These are phyloP conservation scores for Urochloa ruziziensis DNA, from an alignment of 176 grass and related monocot species.

Conservation along the genomic window DNA sequence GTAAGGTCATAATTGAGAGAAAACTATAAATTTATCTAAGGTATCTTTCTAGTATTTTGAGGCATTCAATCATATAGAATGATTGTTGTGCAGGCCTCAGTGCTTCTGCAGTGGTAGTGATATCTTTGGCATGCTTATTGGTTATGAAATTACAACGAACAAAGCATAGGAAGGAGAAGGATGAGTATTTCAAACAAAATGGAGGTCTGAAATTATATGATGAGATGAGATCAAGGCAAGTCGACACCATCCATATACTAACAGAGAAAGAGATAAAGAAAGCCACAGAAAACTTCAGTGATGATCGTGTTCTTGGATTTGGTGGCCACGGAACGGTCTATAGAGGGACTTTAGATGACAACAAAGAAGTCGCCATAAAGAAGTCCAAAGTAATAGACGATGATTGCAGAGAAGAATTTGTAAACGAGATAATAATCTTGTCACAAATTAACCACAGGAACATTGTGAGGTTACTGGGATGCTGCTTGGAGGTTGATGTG, in stretches of 20 bases:
- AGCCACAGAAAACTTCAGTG: too few relatives aligned
- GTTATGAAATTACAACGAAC: neutral
- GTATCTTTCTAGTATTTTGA: neutral
- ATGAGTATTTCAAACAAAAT: too few relatives aligned
- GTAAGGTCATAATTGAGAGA: neutral
- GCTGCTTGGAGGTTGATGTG: slow-evolving; percentile 1
- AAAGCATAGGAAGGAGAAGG: neutral
- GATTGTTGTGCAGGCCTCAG: neutral
- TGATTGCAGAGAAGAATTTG: neutral
- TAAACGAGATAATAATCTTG: slow-evolving; percentile 5
- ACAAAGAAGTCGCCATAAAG: neutral
- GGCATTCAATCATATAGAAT: neutral
- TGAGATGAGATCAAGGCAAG: too few relatives aligned
- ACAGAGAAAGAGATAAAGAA: too few relatives aligned
- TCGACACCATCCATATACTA: too few relatives aligned
- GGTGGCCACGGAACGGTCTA: neutral
- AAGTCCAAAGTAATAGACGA: neutral
- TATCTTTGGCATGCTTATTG: neutral
- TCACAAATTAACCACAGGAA: neutral
- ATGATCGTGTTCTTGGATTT: neutral
- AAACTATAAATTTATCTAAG: neutral
- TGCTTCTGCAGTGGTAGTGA: neutral
- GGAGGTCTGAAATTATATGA: too few relatives aligned
- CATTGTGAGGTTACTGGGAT: neutral
- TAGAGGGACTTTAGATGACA: neutral